Base-by-base conservation (phyloP, 2,329 filamentous ascomycete genomes). In the Aspergillus ustus region DNA sequence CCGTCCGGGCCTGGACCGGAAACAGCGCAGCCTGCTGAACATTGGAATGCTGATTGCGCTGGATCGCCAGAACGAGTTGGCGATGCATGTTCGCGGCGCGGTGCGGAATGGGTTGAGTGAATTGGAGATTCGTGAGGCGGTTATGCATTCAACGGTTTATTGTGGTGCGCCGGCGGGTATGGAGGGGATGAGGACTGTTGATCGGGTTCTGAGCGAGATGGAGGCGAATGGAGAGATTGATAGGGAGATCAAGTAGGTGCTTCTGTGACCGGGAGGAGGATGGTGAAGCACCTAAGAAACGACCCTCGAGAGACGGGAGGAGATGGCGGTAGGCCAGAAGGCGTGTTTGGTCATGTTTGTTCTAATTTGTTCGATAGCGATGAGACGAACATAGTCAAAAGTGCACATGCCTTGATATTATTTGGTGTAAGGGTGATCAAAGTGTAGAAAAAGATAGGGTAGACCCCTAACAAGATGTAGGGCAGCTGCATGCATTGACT, bases 31-130 rank as follows among this genome's bases (percentile, higher is more conserved):
- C 57, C 78, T 90, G 58, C 76, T 90, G 57, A 89, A 89, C 71
- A 85, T 89, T 52, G 86, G 83, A 52, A 89, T 90, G 83, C 78
- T 90, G 50, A 85, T 84, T 72, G 85, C 85, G 3, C 78, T 88
- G 63, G 89, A 89, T 67, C 79, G 85, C 5, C 79, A 78, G 6
- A 82, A 84, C 0, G 87, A 90, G 70, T 77, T 90, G 60, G 86
- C 80, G 0, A 81, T 86, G 7, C 87, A 90, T 70, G 79, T 87
- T n/a, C 79, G 85, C 22, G 87, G 87, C 0, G 87, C 87, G 1
- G 74, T 87, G 65, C 87, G 85, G 66, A 90, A 90, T 66, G 87
- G 87, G 0, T 75, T 87, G 11, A 83, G 80, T 0, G 86, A 88
- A 69, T 71, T 85, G 19, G 87, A 89, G 73, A 87, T 90, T 55